Base-by-base conservation (phyloP, 345 rosid species). In the Pelargonium nanum region DNA sequence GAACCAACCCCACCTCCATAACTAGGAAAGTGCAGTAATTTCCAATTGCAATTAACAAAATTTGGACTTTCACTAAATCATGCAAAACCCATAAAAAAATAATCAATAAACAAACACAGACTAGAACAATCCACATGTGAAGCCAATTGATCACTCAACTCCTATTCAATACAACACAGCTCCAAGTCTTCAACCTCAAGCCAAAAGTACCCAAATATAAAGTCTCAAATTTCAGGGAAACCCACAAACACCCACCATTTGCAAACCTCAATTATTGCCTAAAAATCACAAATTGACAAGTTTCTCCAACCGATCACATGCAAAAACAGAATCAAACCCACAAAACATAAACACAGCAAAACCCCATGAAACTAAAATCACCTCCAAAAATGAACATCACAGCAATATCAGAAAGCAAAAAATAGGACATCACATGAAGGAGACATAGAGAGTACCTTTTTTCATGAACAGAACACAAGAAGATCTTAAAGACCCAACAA, bases 401-500 rank as follows among this genome's bases (percentile, higher is more conserved):
- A n/a, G n/a, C 15, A 40, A 17, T 40, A 40, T 40, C 48, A 40
- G 48, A 12, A 40, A 40, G 15, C 48, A 40, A 10, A 28, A 10
- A 6, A 40, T 17, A 40, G 48, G 2, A 40, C 5, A 40, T 1
- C 13, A 40, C 48, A 40, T 9, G 52, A 24, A n/a, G 28, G 53
- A 57, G 56, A 65, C 34, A 24, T 54, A 56, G 24, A n/a, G 56
- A 53, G 65, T 53, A 15, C 51, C 50, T 55, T 55, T 48, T 54
- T 65, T 61, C 48, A 19, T 40, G 24, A 13, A n/a, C 30, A 8
- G 56, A 56, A 57, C 57, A 61, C 28, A 56, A 51, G 65, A 67
- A 67, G 71, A 61, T 60, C 65, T 55, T 48, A 22, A 12, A 44
- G 22, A 61, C 32, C 59, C 60, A 40, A 60, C 65, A 55, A 40